Conservation (phyloP, 2,329 filamentous ascomycete species). For the Stagonosporopsis chrysanthemi region DNA sequence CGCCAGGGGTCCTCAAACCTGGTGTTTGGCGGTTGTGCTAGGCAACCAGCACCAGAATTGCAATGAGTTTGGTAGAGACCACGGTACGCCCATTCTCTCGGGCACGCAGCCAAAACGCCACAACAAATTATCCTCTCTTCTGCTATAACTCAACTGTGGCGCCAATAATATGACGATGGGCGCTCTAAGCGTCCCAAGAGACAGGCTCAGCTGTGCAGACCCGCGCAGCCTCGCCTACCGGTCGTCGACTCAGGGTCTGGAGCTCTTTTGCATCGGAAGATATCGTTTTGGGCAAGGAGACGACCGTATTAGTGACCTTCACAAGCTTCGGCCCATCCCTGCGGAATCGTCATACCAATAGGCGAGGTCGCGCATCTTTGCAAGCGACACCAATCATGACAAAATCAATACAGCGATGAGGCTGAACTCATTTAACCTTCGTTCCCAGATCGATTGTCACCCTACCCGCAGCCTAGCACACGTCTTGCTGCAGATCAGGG, state of each 20-base stretch:
- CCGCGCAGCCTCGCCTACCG: slow-evolving; percentile 4
- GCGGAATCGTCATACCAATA: slow-evolving; percentile 7
- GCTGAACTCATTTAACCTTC: slow-evolving; percentile 1
- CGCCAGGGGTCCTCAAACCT: slow-evolving; percentile 7
- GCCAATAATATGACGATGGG: not conserved
- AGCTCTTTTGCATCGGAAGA: not conserved
- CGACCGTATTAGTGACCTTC: not conserved
- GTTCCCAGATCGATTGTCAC: slow-evolving; percentile 1
- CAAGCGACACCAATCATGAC: slow-evolving; percentile 7
- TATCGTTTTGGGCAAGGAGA: not conserved
- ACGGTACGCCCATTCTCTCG: not conserved
- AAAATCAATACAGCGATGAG: slow-evolving; percentile 9
- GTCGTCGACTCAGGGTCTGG: not conserved
- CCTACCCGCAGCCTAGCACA: not conserved
- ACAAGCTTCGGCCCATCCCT: slow-evolving; percentile 10
- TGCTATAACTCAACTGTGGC: not conserved
- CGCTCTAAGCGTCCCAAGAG: not conserved
- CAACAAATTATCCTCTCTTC: not conserved
- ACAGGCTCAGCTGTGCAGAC: not conserved
- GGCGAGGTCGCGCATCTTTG: not conserved
- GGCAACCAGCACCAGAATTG: slow-evolving; percentile 1
- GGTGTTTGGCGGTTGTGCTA: slow-evolving; percentile 4
- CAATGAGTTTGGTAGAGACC: slow-evolving; percentile 1
- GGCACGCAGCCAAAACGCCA: not conserved
- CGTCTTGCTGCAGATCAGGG: not conserved